Conservation (phyloP, 306 rosid species). For the Macrotyloma uniflorum region DNA sequence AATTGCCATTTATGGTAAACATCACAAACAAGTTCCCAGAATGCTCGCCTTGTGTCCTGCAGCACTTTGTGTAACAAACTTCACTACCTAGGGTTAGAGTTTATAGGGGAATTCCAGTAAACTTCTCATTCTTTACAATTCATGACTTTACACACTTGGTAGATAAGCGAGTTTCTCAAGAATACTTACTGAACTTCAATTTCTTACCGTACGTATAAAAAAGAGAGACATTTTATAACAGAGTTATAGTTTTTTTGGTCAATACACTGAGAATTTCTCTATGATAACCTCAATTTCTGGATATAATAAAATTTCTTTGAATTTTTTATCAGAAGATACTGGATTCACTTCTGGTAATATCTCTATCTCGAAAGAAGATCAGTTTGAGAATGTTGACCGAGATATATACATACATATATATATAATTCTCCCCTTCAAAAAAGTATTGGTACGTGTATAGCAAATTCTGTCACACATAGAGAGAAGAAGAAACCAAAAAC, state of each 20-base stretch:
- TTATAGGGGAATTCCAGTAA: slow-evolving; percentile 41
- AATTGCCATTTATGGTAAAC: slow-evolving; percentile 37
- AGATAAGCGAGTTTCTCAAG: background rate
- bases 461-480: slow-evolving; percentile 30
- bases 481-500: slow-evolving; percentile 51
- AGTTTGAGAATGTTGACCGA: background rate
- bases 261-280: background rate
- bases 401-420: too few species aligned
- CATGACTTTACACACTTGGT: background rate
- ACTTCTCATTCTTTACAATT: background rate
- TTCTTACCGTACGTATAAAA: background rate
- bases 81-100: slow-evolving; percentile 54
- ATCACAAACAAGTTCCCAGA: slow-evolving; percentile 39
- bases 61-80: slow-evolving; percentile 36
- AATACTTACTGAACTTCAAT: background rate
- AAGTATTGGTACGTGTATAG: background rate
- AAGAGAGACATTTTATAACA: background rate
- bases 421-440: background rate
- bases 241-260: background rate
- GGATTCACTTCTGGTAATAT: background rate
- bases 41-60: slow-evolving; percentile 51
- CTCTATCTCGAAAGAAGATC: background rate
- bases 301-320: too few species aligned
- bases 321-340: background rate
- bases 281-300: too few species aligned